These are phyloP conservation scores for Fusarium mundagurra DNA, from an alignment of 2,329 filamentous ascomycete species.

Conservation along the genomic window DNA sequence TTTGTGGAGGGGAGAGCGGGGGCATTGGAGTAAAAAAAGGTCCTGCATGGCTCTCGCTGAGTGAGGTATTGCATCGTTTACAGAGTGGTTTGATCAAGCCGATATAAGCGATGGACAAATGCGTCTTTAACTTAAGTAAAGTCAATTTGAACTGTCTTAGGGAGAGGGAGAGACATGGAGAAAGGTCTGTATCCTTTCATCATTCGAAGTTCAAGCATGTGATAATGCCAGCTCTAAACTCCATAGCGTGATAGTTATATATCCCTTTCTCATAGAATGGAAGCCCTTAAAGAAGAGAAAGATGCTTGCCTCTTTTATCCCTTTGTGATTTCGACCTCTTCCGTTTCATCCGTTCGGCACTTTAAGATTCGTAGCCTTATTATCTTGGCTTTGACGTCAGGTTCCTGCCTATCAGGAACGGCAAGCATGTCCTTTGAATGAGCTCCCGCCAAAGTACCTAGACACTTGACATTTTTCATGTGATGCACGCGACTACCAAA, in stretches of 20 bases:
- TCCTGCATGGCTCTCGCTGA: neutral
- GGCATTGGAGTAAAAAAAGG: neutral
- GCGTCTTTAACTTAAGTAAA: neutral
- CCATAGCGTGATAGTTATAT: neutral
- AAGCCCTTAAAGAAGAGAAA: neutral
- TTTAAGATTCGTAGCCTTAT: slow-evolving; percentile 1
- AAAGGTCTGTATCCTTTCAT: neutral
- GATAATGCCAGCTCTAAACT: neutral
- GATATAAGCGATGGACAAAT: slow-evolving; percentile 9
- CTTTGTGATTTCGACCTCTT: slow-evolving; percentile 16
- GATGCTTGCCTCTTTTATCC: neutral
- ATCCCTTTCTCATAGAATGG: neutral
- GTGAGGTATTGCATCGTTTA: neutral
- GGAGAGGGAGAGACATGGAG: neutral
- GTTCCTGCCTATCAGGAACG: slow-evolving; percentile 42
- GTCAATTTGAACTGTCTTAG: neutral
- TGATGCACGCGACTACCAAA: slow-evolving; percentile 15
- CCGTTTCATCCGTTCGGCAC: neutral
- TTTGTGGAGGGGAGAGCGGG: slow-evolving; percentile 20
- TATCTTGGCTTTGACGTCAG: slow-evolving; percentile 40
- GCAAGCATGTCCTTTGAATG: slow-evolving; percentile 25
- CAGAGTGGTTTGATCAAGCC: neutral
- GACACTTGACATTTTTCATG: slow-evolving; percentile 17
- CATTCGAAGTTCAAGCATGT: neutral
- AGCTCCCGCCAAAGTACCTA: neutral